These are phyloP conservation scores for Orychophragmus violaceus DNA, from an alignment of 345 rosid species.

Conservation along the genomic window DNA sequence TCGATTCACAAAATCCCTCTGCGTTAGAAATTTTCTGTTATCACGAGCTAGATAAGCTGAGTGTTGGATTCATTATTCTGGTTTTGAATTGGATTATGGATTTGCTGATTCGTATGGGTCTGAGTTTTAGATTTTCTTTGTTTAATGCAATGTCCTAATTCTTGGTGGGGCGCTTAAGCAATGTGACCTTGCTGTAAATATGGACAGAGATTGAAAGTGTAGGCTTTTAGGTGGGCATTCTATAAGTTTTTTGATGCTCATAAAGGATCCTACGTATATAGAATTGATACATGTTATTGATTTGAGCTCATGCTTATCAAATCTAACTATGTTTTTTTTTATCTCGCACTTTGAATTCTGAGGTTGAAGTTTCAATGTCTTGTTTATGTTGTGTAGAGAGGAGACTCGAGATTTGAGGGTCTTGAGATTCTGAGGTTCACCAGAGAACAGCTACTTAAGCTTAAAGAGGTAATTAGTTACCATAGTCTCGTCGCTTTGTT, in stretches of 20 bases:
- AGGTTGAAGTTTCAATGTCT: not conserved
- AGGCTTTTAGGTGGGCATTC: conserved; percentile 64
- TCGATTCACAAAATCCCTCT: not conserved
- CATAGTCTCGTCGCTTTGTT: not conserved
- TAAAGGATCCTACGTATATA: conserved; percentile 40
- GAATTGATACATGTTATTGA: no score
- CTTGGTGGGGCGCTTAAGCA: conserved; percentile 57
- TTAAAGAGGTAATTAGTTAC: conserved; percentile 45
- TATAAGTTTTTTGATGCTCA: conserved; percentile 38
- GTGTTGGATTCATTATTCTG: not conserved
- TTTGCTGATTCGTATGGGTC: not conserved
- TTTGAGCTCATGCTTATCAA: not conserved
- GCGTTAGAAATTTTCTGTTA: not conserved
- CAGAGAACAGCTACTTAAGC: conserved; percentile 69
- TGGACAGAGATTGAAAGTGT: conserved; percentile 50
- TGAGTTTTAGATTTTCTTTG: not conserved
- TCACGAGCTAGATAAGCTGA: not conserved
- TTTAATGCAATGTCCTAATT: conserved; percentile 53
- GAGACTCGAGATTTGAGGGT: conserved; percentile 57
- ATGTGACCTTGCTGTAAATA: conserved; percentile 73
- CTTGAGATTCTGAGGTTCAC: conserved; percentile 57
- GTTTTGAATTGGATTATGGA: no score
- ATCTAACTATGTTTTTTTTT: conserved; percentile 1
- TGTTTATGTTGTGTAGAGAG: conserved; percentile 42
- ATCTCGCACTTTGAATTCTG: not conserved